Conservation (phyloP, 352 stramenopile species). For the Thalassiosira exigua region DNA sequence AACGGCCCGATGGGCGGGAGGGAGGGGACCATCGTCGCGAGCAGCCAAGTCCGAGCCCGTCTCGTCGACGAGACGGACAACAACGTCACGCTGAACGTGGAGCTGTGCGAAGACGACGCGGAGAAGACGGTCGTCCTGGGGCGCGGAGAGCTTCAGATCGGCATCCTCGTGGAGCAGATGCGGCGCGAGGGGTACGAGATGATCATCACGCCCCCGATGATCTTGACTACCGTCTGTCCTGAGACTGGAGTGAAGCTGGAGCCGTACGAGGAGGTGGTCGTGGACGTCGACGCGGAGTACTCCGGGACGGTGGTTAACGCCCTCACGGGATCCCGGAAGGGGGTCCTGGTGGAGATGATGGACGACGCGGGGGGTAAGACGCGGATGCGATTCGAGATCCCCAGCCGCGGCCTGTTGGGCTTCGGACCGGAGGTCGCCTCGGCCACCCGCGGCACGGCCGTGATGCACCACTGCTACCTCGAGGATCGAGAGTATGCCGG, state of each 20-base stretch:
- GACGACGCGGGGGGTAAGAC: slow-evolving; percentile 85
- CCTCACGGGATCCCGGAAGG: slow-evolving; percentile 82
- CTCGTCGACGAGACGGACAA: slow-evolving; percentile 95
- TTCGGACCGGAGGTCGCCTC: slow-evolving; percentile 97
- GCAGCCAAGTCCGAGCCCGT: slow-evolving; percentile 92
- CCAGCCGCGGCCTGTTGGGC: slow-evolving; percentile 94
- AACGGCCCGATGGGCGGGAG: slow-evolving; percentile 94
- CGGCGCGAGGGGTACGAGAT: slow-evolving; percentile 98
- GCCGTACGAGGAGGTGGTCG: slow-evolving; percentile 91
- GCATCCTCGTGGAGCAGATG: slow-evolving; percentile 99
- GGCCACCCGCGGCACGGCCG: slow-evolving; percentile 93
- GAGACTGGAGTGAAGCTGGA: slow-evolving; percentile 86
- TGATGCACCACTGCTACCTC: slow-evolving; percentile 96
- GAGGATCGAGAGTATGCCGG: slow-evolving; percentile 89
- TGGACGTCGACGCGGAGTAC: slow-evolving; percentile 96
- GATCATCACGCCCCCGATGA: slow-evolving; percentile 94
- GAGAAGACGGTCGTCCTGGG: slow-evolving; percentile 94
- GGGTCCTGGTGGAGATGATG: slow-evolving; percentile 87
- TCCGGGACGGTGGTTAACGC: slow-evolving; percentile 95
- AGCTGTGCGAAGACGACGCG: slow-evolving; percentile 86
- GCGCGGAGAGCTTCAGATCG: slow-evolving; percentile 96
- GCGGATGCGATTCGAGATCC: slow-evolving; percentile 95
- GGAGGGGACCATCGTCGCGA: slow-evolving; percentile 89
- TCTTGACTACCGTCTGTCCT: slow-evolving; percentile 90
- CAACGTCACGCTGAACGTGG: slow-evolving; percentile 96